Evolutionary conservation across 257 asterid genomes (phyloP).

Genomic region (Solanum appendiculatum): DNA sequence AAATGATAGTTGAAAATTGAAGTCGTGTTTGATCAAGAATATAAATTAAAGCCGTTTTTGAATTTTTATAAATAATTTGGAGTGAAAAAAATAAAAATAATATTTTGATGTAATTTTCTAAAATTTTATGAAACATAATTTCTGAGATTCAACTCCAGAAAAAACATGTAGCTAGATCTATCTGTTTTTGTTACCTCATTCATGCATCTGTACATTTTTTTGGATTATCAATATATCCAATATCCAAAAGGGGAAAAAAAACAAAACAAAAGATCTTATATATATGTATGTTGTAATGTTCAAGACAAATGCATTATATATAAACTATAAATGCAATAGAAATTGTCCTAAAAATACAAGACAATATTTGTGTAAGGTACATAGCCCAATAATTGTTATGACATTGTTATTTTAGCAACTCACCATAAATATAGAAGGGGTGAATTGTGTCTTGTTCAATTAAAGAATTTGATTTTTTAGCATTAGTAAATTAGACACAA

Average conservation of each 20-base stretch:
- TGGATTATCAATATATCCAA: neutral
- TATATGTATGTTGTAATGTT: neutral
- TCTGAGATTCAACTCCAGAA: neutral
- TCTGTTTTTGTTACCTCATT: neutral
- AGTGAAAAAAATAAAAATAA: too few relatives aligned
- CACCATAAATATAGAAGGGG: too few relatives aligned
- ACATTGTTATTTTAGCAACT: neutral
- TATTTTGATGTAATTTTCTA: neutral
- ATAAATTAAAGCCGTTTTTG: too few relatives aligned
- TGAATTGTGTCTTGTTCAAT: neutral
- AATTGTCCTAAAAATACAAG: neutral
- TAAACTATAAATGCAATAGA: neutral
- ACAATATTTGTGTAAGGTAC: neutral
- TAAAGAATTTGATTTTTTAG: too few relatives aligned
- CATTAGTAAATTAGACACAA: too few relatives aligned
- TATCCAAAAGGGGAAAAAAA: neutral
- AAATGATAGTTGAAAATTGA: neutral
- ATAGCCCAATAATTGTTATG: neutral
- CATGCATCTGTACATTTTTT: neutral
- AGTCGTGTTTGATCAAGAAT: neutral
- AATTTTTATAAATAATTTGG: too few relatives aligned
- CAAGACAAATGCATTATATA: neutral
- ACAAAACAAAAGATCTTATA: neutral
- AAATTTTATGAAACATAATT: neutral
- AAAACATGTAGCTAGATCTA: neutral